phyloP scores from a whole-genome alignment of 164 flowering plant genomes.

The Paratinospora sagittata region DNA sequence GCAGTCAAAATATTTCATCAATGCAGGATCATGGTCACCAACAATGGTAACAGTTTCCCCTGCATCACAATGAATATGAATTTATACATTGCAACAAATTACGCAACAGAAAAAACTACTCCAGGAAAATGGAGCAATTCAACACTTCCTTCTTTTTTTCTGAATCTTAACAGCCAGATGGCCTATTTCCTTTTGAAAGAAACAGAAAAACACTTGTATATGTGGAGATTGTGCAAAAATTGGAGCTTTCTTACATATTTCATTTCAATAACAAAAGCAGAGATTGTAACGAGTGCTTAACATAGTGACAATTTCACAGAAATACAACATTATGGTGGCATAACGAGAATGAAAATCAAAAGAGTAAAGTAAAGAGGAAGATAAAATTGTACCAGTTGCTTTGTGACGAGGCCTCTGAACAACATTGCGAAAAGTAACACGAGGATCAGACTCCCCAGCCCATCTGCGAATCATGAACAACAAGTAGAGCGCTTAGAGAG shows the following conservation, averaged over 20 bases:
- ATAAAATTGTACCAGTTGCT: conserved; percentile 22
- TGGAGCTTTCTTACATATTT: too few species aligned
- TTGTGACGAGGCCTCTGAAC: conserved; percentile 35
- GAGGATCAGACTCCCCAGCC: conserved; percentile 36
- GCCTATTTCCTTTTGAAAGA: too few species aligned
- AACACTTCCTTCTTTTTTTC: not conserved
- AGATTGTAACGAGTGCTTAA: too few species aligned
- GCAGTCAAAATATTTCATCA: conserved; percentile 92
- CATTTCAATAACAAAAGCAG: not conserved
- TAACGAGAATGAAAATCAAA: not conserved
- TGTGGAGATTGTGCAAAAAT: not conserved
- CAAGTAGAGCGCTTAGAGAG: not conserved
- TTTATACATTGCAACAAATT: not conserved
- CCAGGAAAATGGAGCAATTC: not conserved
- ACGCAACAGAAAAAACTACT: not conserved
- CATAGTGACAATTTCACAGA: too few species aligned
- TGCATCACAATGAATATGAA: conserved; percentile 26
- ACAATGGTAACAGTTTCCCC: conserved; percentile 95
- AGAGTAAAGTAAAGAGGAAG: not conserved
- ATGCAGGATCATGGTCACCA: conserved; percentile 82
- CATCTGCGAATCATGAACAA: conserved; percentile 19
- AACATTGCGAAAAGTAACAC: conserved; percentile 27
- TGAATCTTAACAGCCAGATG: too few species aligned
- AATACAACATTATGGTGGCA: not conserved
- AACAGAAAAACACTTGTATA: too few species aligned